phyloP scores from a whole-genome alignment of 2,329 filamentous ascomycete genomes.

The Phialemoniopsis sp. region DNA sequence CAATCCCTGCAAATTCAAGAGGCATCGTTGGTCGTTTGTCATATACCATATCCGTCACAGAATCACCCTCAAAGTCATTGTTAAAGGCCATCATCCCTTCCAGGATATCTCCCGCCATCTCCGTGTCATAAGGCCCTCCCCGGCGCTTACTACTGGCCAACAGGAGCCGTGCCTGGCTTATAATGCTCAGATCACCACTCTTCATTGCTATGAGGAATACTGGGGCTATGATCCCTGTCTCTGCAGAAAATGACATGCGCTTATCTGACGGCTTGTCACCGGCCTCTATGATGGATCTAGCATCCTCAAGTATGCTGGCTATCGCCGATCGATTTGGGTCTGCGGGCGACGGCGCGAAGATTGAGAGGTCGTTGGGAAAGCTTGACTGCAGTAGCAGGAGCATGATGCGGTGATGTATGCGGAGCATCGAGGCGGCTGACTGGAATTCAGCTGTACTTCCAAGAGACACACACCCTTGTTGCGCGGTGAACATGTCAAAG shows the following conservation, averaged over 20 bases:
- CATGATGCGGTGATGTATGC: too few species aligned
- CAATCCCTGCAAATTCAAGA: too few species aligned
- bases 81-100: too few species aligned
- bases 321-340: too few species aligned
- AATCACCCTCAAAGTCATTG: too few species aligned
- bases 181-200: background rate
- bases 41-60: too few species aligned
- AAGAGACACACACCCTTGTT: background rate
- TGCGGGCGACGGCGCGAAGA: too few species aligned
- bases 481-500: background rate
- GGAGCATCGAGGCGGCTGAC: too few species aligned
- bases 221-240: background rate
- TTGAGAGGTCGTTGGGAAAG: too few species aligned
- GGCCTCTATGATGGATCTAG: background rate
- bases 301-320: background rate
- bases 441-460: too few species aligned
- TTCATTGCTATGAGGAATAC: background rate
- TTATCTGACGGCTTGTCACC: background rate
- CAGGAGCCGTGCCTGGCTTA: background rate
- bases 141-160: background rate
- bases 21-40: too few species aligned
- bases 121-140: background rate
- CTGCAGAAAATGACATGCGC: background rate
- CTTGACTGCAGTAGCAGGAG: too few species aligned
- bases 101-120: background rate